Evolutionary conservation across 164 flowering plant species (phyloP).

Genomic region (Annona squamosa): DNA sequence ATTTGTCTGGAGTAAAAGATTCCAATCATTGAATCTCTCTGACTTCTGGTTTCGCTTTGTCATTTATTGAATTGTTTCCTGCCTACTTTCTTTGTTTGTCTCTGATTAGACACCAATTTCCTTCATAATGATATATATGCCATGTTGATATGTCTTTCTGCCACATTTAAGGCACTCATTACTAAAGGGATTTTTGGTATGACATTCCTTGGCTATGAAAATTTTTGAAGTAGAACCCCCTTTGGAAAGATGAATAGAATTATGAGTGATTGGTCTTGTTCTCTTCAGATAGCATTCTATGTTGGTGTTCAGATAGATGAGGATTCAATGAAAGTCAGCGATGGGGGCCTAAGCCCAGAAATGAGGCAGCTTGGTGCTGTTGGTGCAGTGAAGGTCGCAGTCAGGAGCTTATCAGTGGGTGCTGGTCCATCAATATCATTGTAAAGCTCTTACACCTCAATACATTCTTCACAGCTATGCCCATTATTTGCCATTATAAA

Average conservation of each 20-base stretch:
- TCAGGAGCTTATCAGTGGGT: constrained; percentile 49
- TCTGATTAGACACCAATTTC: too few species aligned
- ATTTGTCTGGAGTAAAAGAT: too few species aligned
- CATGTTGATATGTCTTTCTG: too few species aligned
- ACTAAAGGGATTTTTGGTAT: not conserved
- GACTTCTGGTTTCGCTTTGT: too few species aligned
- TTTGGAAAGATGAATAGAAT: not conserved
- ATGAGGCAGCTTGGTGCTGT: constrained; percentile 63
- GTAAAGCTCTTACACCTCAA: constrained; percentile 9
- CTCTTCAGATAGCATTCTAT: constrained; percentile 69
- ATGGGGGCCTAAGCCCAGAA: constrained; percentile 47
- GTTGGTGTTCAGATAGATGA: constrained; percentile 71
- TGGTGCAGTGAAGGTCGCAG: constrained; percentile 81
- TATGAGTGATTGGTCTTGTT: not conserved
- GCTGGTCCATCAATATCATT: constrained; percentile 47
- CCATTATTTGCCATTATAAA: not conserved
- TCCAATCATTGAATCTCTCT: too few species aligned
- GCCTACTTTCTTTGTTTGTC: too few species aligned
- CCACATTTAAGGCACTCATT: too few species aligned
- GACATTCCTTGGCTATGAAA: not conserved
- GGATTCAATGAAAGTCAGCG: constrained; percentile 26
- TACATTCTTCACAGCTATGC: not conserved
- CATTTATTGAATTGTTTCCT: too few species aligned
- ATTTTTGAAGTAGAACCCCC: not conserved
- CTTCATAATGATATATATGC: too few species aligned